Evolutionary conservation across 352 stramenopile species (phyloP).

Genomic region (Pythium periplocum): DNA sequence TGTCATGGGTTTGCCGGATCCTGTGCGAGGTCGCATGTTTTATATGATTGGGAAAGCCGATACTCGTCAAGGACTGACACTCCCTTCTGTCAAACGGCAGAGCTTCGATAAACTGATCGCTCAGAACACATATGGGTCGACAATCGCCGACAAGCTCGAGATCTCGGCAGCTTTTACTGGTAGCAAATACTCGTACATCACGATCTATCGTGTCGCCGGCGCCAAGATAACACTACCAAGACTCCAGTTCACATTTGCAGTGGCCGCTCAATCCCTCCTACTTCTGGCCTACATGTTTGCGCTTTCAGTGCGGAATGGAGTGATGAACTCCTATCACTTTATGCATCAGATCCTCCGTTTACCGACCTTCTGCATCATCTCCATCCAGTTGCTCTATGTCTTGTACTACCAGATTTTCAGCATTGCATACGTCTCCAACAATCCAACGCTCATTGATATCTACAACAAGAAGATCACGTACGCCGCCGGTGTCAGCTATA

Average conservation of each 20-base stretch:
- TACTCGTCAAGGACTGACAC: conserved; percentile 19
- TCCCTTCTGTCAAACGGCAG: conserved; percentile 24
- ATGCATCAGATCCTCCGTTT: conserved; percentile 27
- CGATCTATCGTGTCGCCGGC: conserved; percentile 24
- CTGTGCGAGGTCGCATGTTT: conserved; percentile 24
- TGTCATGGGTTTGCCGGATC: conserved; percentile 21
- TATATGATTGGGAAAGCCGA: conserved; percentile 22
- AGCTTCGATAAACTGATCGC: conserved; percentile 31
- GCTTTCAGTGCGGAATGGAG: conserved; percentile 19
- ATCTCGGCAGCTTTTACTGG: conserved; percentile 16
- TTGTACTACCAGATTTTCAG: conserved; percentile 39
- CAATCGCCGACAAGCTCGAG: conserved; percentile 26
- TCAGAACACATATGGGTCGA: conserved; percentile 23
- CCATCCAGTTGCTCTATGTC: conserved; percentile 29
- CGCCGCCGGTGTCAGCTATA: conserved; percentile 24
- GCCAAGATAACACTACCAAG: conserved; percentile 20
- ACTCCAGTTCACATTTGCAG: conserved; percentile 32
- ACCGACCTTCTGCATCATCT: conserved; percentile 32
- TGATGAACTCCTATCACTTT: conserved; percentile 24
- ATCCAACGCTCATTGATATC: conserved; percentile 12
- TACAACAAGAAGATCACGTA: conserved; percentile 33
- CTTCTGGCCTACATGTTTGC: conserved; percentile 25
- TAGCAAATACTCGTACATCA: conserved; percentile 23
- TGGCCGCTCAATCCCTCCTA: conserved; percentile 24
- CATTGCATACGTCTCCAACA: conserved; percentile 23